These are phyloP conservation scores for Fusarium armeniacum DNA, from an alignment of 2,329 filamentous ascomycete species.

Conservation along the genomic window DNA sequence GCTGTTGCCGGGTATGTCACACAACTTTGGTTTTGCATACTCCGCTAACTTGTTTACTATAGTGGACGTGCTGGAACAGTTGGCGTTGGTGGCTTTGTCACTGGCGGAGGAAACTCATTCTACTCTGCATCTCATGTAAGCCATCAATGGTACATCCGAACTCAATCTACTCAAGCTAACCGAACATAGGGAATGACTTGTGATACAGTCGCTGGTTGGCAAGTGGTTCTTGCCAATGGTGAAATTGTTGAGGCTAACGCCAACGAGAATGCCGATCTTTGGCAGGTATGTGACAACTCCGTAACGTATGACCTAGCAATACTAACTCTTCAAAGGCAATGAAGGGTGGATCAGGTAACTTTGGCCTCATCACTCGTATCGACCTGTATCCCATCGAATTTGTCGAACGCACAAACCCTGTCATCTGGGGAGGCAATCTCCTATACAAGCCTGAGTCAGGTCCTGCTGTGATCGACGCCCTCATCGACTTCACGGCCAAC, in stretches of 20 bases:
- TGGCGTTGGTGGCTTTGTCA: slow-evolving; percentile 55
- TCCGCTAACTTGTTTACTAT: not conserved
- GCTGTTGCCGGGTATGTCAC: slow-evolving; percentile 49
- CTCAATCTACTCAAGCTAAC: not conserved
- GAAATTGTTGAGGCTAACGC: slow-evolving; percentile 59
- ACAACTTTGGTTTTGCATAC: no score
- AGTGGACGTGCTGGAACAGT: slow-evolving; percentile 55
- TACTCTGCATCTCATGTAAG: slow-evolving; percentile 51
- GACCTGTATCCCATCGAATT: slow-evolving; percentile 53
- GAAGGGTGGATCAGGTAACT: slow-evolving; percentile 64
- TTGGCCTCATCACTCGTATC: slow-evolving; percentile 57
- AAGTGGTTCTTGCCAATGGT: slow-evolving; percentile 62
- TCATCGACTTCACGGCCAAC: slow-evolving; percentile 53
- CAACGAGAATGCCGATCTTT: slow-evolving; percentile 59
- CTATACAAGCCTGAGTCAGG: slow-evolving; percentile 45
- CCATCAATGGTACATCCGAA: not conserved
- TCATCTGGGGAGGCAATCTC: slow-evolving; percentile 53
- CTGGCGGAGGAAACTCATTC: slow-evolving; percentile 57
- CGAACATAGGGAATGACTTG: slow-evolving; percentile 51
- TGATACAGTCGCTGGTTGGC: slow-evolving; percentile 59
- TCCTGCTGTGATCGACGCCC: slow-evolving; percentile 49
- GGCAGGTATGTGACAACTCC: slow-evolving; percentile 43
- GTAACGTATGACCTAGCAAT: fast-evolving
- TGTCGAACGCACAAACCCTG: slow-evolving; percentile 44
- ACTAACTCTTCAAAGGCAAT: slow-evolving; percentile 52